phyloP scores from a whole-genome alignment of 805 yeast genomes.

The Myxozyma vanderwaltii region DNA sequence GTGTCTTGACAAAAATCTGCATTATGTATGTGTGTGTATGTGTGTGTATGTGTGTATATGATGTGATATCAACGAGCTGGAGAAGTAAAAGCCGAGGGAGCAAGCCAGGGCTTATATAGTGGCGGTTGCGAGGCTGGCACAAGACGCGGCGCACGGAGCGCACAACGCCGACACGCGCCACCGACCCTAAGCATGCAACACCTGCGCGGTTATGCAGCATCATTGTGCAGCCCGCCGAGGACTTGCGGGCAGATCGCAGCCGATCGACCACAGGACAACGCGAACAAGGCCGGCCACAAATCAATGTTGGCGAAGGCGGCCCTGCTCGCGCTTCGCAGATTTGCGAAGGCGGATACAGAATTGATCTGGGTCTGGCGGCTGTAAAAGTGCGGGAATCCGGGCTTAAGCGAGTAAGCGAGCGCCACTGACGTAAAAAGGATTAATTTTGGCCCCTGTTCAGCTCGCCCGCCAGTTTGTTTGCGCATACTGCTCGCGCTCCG shows the following conservation, averaged over 20 bases:
- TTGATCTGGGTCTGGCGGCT: too few species aligned
- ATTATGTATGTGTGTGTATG: background rate
- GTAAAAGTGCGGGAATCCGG: too few species aligned
- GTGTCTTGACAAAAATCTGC: slow-evolving; percentile 84
- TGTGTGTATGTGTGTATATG: too few species aligned
- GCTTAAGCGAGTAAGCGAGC: background rate
- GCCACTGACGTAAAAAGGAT: slow-evolving; percentile 5
- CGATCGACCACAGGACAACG: too few species aligned
- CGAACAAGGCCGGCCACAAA: too few species aligned
- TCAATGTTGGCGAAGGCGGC: too few species aligned
- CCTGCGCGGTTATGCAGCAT: background rate
- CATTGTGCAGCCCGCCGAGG: background rate
- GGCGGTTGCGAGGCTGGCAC: background rate
- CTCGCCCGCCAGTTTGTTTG: too few species aligned
- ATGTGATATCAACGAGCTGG: too few species aligned
- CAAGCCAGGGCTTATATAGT: slow-evolving; percentile 1
- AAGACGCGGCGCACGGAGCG: background rate
- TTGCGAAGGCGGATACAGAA: too few species aligned
- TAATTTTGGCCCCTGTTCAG: too few species aligned
- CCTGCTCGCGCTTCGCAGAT: background rate
- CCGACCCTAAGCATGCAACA: background rate
- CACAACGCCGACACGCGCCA: slow-evolving; percentile 10
- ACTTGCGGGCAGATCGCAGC: background rate
- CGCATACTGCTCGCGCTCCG: too few species aligned
- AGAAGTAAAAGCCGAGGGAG: background rate